phyloP scores from a whole-genome alignment of 345 rosid species.

The Brassica cretica region DNA sequence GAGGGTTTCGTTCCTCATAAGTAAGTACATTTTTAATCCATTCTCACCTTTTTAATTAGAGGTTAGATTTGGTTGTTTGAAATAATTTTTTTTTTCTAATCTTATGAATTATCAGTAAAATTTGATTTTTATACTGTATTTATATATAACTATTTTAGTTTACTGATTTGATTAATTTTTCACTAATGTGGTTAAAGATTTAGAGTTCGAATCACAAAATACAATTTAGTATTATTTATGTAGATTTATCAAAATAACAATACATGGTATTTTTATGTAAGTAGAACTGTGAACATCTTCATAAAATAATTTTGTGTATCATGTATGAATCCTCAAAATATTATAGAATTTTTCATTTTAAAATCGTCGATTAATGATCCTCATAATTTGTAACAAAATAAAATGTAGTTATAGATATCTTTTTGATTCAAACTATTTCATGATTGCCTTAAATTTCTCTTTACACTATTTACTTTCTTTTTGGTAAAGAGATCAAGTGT shows the following conservation, averaged over 20 bases:
- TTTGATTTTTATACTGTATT: neutral
- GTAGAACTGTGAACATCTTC: neutral
- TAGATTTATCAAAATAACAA: neutral
- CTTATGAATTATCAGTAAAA: neutral
- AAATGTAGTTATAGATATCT: neutral
- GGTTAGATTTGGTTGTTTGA: neutral
- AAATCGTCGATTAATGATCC: neutral
- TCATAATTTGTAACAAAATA: neutral
- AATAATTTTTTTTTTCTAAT: neutral
- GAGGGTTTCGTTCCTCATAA: neutral
- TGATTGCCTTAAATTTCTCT: constrained; percentile 1
- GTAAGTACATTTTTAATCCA: neutral
- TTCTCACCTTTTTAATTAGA: neutral
- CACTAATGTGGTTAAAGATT: neutral
- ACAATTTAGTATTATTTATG: neutral
- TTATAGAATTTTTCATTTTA: neutral
- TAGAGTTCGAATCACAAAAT: neutral
- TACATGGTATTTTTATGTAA: neutral
- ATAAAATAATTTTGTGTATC: neutral
- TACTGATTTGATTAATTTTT: neutral
- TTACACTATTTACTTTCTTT: neutral
- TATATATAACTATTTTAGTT: neutral
- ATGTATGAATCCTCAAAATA: neutral
- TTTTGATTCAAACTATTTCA: neutral
- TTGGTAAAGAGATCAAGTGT: constrained; percentile 3